Percentiles rank a stretch among this genome's conserved stretches.
phyloP scores from a whole-genome alignment of 495 filamentous ascomycete species.

The Aspergillus mulundensis region DNA sequence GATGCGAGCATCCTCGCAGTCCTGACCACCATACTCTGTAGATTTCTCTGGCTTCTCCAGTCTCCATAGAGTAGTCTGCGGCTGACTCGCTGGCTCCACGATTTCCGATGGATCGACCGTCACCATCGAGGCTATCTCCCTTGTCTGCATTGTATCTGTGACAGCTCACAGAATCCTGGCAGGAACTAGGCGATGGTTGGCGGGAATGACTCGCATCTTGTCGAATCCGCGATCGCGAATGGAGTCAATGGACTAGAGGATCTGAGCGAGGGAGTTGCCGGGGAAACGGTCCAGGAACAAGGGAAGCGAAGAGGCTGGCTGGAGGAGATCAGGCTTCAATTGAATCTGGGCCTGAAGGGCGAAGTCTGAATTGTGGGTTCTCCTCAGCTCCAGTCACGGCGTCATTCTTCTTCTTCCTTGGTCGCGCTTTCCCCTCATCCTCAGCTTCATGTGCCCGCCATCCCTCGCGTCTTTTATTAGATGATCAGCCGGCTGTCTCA shows the following conservation, averaged over 20 bases:
- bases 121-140: background rate
- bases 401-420: background rate
- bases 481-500: background rate
- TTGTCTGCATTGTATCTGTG: background rate
- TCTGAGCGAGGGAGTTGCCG: conserved; percentile 31
- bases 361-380: background rate
- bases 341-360: background rate
- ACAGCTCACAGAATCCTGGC: background rate
- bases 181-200: background rate
- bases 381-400: background rate
- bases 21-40: background rate
- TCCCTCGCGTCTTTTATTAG: background rate
- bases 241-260: conserved; percentile 3
- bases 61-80: background rate
- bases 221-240: background rate
- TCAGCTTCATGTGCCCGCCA: background rate
- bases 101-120: conserved; percentile 1
- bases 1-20: too few species aligned
- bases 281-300: conserved; percentile 23
- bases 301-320: background rate
- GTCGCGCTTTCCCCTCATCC: background rate
- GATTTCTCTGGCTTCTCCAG: background rate
- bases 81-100: background rate
- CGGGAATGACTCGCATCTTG: conserved; percentile 1
- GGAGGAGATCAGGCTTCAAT: background rate